These are phyloP conservation scores for Amylocarpus encephaloides DNA, from an alignment of 2,329 filamentous ascomycete genomes.

Conservation along the genomic window DNA sequence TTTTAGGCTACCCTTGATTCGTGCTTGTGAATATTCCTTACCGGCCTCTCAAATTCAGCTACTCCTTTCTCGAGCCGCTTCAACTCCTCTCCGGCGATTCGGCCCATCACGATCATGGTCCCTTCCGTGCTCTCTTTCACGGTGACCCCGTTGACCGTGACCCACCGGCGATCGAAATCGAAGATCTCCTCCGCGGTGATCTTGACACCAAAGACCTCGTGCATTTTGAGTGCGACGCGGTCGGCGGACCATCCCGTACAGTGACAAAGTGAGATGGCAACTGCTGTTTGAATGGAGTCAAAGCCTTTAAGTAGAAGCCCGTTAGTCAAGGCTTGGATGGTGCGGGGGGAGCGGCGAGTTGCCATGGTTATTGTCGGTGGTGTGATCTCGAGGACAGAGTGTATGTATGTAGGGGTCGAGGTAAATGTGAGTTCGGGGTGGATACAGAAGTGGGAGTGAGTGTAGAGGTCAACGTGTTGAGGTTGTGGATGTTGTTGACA, in stretches of 20 bases:
- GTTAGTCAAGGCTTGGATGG: conserved; percentile 8
- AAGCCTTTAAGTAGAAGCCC: background rate
- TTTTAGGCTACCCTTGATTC: too few relatives aligned
- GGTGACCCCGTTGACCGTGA: background rate
- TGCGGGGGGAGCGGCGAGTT: conserved; percentile 8
- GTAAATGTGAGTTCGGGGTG: too few relatives aligned
- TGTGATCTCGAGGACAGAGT: too few relatives aligned
- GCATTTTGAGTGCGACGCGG: conserved; percentile 11
- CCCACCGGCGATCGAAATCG: conserved; percentile 6
- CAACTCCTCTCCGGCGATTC: background rate
- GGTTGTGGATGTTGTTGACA: too few relatives aligned
- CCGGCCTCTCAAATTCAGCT: too few relatives aligned
- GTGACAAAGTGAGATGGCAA: conserved; percentile 16
- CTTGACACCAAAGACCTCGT: background rate
- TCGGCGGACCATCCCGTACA: conserved; percentile 23
- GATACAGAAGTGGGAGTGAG: too few relatives aligned
- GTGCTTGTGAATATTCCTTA: too few relatives aligned
- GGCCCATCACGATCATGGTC: background rate
- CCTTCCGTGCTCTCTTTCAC: background rate
- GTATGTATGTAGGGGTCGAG: too few relatives aligned
- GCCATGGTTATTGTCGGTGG: background rate
- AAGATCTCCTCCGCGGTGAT: conserved; percentile 16
- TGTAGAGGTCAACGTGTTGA: too few relatives aligned
- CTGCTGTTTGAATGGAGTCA: background rate
- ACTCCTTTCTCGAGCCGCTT: background rate